Evolutionary conservation across 495 filamentous ascomycete genomes (phyloP).

Genomic region (Evernia prunastri): DNA sequence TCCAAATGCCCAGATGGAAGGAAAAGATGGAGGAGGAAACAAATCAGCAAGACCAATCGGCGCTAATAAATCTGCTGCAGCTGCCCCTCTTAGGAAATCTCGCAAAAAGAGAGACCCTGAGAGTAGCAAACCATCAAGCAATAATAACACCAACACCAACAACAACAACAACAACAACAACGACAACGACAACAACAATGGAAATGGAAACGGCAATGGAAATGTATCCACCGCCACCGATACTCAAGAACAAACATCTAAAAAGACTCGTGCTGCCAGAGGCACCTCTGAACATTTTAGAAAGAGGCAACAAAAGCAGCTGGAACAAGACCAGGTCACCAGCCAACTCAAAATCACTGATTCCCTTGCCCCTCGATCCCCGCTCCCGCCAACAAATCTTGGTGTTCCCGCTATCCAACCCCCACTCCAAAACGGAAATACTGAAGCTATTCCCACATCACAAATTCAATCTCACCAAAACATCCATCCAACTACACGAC

Average conservation of each 20-base stretch:
- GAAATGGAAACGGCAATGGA: constrained; percentile 16
- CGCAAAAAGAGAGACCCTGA: constrained; percentile 28
- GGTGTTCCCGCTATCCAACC: constrained; percentile 19
- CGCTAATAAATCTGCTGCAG: constrained; percentile 21
- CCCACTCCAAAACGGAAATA: constrained; percentile 36
- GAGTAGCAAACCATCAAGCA: constrained; percentile 13
- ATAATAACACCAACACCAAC: constrained; percentile 11
- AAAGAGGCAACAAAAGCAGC: constrained; percentile 43
- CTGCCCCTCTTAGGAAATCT: constrained; percentile 21
- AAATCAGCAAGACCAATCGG: constrained; percentile 14
- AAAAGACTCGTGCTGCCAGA: constrained; percentile 23
- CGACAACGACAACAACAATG: constrained; percentile 11
- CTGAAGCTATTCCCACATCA: constrained; percentile 34
- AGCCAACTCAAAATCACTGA: constrained; percentile 24
- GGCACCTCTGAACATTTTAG: constrained; percentile 23
- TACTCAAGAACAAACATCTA: constrained; percentile 26
- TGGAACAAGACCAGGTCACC: no score
- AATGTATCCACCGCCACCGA: constrained; percentile 18
- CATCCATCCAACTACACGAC: constrained; percentile 34
- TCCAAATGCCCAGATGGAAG: constrained; percentile 13
- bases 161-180: constrained; percentile 14
- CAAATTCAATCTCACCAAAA: constrained; percentile 24
- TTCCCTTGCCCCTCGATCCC: constrained; percentile 12
- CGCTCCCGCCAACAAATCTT: constrained; percentile 29
- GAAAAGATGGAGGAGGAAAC: constrained; percentile 21